These are phyloP conservation scores for Lepidium sativum DNA, from an alignment of 345 rosid genomes.

Conservation along the genomic window DNA sequence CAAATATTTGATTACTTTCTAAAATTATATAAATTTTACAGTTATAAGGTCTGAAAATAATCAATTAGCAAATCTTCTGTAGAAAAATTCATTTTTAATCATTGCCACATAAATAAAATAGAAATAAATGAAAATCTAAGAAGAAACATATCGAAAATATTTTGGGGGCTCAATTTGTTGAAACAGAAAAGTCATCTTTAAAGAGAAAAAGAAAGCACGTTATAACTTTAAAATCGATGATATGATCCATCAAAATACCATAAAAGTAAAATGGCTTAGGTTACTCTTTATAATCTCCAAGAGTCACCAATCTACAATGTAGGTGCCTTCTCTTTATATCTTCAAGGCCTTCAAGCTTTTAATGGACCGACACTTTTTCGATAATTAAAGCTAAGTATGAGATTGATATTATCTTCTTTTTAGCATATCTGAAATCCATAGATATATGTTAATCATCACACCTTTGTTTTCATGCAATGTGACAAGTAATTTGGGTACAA, in stretches of 20 bases:
- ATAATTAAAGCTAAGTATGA: constrained; percentile 20
- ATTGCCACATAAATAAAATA: neutral
- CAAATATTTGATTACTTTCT: neutral
- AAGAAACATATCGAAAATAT: neutral
- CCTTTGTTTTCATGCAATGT: neutral
- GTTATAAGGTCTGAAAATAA: neutral
- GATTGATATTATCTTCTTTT: constrained; percentile 24
- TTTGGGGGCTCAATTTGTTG: neutral
- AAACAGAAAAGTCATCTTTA: neutral
- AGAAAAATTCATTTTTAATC: neutral
- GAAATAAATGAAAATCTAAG: neutral
- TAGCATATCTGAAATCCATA: constrained; percentile 11
- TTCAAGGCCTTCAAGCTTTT: constrained; percentile 18
- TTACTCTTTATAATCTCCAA: constrained; percentile 29
- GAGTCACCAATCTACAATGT: constrained; percentile 26
- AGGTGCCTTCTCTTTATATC: constrained; percentile 32
- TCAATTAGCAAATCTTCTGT: neutral
- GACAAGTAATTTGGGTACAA: no score
- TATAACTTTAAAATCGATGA: constrained; percentile 14
- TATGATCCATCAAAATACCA: neutral
- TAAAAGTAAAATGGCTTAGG: constrained; percentile 23
- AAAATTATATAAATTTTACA: neutral
- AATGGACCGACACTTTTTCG: constrained; percentile 26
- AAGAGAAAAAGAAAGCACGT: constrained; percentile 10
- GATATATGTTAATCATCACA: neutral